A percentile compares a stretch with the other conserved stretches of the same genome.
These are phyloP conservation scores for Achaetomiella virescens DNA, from an alignment of 495 filamentous ascomycete genomes.

Conservation along the genomic window DNA sequence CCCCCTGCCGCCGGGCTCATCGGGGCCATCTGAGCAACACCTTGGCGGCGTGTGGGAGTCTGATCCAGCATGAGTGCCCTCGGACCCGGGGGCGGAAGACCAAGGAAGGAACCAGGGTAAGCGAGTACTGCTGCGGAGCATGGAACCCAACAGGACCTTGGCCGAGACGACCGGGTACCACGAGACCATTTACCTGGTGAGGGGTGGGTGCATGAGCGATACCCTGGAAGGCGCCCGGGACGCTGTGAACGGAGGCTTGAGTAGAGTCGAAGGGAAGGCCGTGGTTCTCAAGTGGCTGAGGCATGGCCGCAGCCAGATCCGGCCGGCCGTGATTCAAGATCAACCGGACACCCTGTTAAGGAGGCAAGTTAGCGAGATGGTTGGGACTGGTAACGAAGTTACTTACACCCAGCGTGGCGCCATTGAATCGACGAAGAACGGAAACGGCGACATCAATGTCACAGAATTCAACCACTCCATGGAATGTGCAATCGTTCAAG, in stretches of 20 bases:
- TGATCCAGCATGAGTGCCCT: constrained; percentile 33
- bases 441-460: constrained; percentile 38
- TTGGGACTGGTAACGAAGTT: background rate
- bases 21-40: constrained; percentile 15
- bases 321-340: constrained; percentile 11
- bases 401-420: constrained; percentile 44
- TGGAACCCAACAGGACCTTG: constrained; percentile 15
- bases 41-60: constrained; percentile 27
- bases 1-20: constrained; percentile 21
- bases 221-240: constrained; percentile 15
- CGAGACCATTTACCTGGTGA: constrained; percentile 3
- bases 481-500: constrained; percentile 31
- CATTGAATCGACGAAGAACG: constrained; percentile 38
- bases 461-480: constrained; percentile 50
- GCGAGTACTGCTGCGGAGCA: constrained; percentile 23
- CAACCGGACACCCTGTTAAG: constrained; percentile 17
- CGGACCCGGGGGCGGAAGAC: constrained; percentile 16
- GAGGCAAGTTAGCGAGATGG: background rate
- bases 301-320: background rate
- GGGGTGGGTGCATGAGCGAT: constrained; percentile 12
- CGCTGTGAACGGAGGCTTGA: constrained; percentile 9
- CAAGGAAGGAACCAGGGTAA: constrained; percentile 34
- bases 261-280: background rate
- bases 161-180: constrained; percentile 2
- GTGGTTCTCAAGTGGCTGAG: constrained; percentile 2